Evolutionary conservation across 1,284 basidiomycete genomes (phyloP).

Genomic region (Sporisorium sorghi): DNA sequence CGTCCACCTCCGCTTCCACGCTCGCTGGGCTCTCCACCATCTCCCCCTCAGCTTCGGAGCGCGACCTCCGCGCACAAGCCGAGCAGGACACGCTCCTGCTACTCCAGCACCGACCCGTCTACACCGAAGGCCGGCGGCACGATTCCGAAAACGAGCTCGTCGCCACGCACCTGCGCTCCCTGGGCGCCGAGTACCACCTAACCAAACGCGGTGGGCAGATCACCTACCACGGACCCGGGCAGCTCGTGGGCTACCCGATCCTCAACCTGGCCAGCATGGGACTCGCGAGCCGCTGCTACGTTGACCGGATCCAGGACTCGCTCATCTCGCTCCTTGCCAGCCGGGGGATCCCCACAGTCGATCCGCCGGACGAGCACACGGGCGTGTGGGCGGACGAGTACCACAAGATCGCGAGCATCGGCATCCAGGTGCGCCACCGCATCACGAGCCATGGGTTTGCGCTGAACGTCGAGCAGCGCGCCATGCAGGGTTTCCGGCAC

Average conservation of each 20-base stretch:
- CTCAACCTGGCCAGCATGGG: constrained; percentile 79
- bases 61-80: constrained; percentile 62
- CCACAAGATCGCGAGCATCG: constrained; percentile 91
- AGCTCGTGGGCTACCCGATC: constrained; percentile 94
- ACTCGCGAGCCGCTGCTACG: constrained; percentile 76
- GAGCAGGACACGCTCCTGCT: constrained; percentile 72
- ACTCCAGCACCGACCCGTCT: constrained; percentile 87
- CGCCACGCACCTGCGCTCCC: constrained; percentile 76
- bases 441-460: constrained; percentile 95
- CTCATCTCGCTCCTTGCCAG: constrained; percentile 74
- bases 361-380: constrained; percentile 59
- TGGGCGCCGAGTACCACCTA: constrained; percentile 88
- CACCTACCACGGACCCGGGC: constrained; percentile 97
- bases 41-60: constrained; percentile 73
- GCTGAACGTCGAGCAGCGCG: constrained; percentile 86
- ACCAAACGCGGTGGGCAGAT: constrained; percentile 90
- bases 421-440: constrained; percentile 93
- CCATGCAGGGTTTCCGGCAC: constrained; percentile 80
- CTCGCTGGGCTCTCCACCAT: constrained; percentile 71
- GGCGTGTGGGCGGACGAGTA: constrained; percentile 64
- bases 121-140: constrained; percentile 85
- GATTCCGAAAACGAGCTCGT: constrained; percentile 74
- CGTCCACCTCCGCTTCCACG: constrained; percentile 76
- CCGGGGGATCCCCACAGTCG: constrained; percentile 71
- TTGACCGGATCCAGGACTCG: constrained; percentile 77